Evolutionary conservation across 2,329 filamentous ascomycete species (phyloP), one percentile per base, ranked within the genome.

Genomic region (Aphanoascus verrucosus): DNA sequence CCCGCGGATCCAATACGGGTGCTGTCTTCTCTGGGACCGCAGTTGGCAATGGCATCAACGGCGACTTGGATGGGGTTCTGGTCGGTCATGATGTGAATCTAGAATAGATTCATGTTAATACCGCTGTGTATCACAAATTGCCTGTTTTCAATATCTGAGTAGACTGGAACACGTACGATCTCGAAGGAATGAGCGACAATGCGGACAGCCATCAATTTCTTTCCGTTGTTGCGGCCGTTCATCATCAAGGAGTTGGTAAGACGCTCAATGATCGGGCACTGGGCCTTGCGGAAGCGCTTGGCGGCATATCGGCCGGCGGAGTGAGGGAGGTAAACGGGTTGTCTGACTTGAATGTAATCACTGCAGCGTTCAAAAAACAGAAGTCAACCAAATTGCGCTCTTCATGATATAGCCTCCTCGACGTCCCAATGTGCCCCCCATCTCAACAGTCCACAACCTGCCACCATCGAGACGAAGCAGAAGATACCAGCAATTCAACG

Each of bases 31-130:
- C 93, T 91, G 77, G 93, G 93, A 74, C 93, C 93, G 81, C 93
- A 98, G 88, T 98, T 98, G 84, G 97, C 93, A 67, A 98, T 96
- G 75, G 93, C 93, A 72, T 98, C 93, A 70, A 98, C 93, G 72
- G 91, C 90, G 72, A 98, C 85, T 82, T 98, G 93, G 82, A 98
- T 94, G 73, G 93, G 93, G 86, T 98, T 98, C 82, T 97, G 93
- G 83, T 98, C 93, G 83, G 94, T 97, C 89, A 97, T 97, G 79
- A 98, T 90, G 87, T 97, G 90, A 78, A 98, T 89, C 91, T 96
- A 43, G 56, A 70, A 50, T 9, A 20, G 23, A 7, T 7, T 12
- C 5, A 20, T n/a, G 23, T 53, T 49, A 48, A 43, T 43, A 34
- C 38, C 43, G 31, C 12, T 42, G 1, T 32, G 7, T 37, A 31